These are phyloP conservation scores for Podospora fimiseda DNA, from an alignment of 495 filamentous ascomycete genomes.

Conservation along the genomic window DNA sequence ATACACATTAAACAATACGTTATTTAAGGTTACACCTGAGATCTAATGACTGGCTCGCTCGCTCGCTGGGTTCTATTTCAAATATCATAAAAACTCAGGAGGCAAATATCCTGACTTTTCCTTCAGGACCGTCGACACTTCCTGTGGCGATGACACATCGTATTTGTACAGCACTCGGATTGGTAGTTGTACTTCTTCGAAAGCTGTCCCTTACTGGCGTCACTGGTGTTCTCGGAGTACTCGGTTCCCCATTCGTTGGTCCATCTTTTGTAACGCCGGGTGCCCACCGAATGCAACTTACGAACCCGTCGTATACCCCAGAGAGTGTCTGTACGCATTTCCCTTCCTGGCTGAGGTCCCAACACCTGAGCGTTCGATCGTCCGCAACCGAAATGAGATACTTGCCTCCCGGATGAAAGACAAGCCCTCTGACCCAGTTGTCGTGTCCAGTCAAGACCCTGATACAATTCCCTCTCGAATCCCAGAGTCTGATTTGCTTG, in stretches of 20 bases:
- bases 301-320: constrained; percentile 16
- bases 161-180: constrained; percentile 1
- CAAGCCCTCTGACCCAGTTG: constrained; percentile 80
- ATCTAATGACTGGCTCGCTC: too few species aligned
- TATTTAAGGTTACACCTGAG: too few species aligned
- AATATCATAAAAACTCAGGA: background rate
- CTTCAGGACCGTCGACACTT: constrained; percentile 13
- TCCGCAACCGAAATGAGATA: constrained; percentile 77
- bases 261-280: constrained; percentile 10
- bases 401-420: constrained; percentile 88
- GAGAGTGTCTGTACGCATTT: constrained; percentile 61
- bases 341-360: constrained; percentile 87
- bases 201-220: too few species aligned
- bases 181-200: background rate
- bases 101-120: constrained; percentile 14
- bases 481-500: constrained; percentile 85
- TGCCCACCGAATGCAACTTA: constrained; percentile 16
- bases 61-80: too few species aligned
- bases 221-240: background rate
- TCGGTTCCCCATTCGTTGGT: background rate
- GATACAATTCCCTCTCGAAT: constrained; percentile 70
- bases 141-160: constrained; percentile 14
- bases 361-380: constrained; percentile 84
- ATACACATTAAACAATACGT: background rate
- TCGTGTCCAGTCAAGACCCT: constrained; percentile 84